Conservation (phyloP, 768 basidiomycete species). For the Chlorophyllum brunneum region DNA sequence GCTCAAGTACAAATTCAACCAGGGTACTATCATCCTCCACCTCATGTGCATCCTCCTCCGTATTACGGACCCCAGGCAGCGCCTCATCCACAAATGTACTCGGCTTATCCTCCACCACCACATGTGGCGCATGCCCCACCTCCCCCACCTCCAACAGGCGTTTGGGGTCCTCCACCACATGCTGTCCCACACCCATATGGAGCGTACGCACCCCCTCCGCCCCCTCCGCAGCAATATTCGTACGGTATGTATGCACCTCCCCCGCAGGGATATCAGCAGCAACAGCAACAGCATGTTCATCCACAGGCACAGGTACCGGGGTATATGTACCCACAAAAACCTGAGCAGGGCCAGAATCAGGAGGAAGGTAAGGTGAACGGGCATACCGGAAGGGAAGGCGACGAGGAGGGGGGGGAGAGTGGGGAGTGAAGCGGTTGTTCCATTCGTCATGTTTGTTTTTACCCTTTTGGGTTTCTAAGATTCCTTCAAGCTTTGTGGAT, state of each 20-base stretch:
- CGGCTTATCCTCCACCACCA: conserved; percentile 28
- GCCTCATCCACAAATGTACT: conserved; percentile 20
- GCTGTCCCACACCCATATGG: conserved; percentile 9
- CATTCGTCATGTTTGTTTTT: background rate
- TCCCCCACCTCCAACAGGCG: conserved; percentile 10
- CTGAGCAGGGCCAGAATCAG: background rate
- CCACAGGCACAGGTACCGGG: background rate
- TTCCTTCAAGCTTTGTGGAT: too few relatives aligned
- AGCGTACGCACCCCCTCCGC: conserved; percentile 4
- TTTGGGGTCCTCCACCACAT: conserved; percentile 11
- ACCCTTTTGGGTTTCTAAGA: background rate
- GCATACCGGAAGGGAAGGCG: background rate
- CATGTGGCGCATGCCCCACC: conserved; percentile 19
- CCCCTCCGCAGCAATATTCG: conserved; percentile 8
- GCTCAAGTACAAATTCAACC: background rate
- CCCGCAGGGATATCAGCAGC: background rate
- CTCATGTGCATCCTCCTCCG: conserved; percentile 1
- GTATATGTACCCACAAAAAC: background rate
- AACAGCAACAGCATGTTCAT: conserved; percentile 1
- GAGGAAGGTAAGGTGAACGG: background rate
- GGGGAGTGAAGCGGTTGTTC: background rate
- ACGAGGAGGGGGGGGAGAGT: background rate
- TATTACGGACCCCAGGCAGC: background rate
- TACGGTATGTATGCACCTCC: conserved; percentile 2
- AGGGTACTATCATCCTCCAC: conserved; percentile 11